phyloP scores from a whole-genome alignment of 176 grass and related monocot genomes.

The Pharus latifolius region DNA sequence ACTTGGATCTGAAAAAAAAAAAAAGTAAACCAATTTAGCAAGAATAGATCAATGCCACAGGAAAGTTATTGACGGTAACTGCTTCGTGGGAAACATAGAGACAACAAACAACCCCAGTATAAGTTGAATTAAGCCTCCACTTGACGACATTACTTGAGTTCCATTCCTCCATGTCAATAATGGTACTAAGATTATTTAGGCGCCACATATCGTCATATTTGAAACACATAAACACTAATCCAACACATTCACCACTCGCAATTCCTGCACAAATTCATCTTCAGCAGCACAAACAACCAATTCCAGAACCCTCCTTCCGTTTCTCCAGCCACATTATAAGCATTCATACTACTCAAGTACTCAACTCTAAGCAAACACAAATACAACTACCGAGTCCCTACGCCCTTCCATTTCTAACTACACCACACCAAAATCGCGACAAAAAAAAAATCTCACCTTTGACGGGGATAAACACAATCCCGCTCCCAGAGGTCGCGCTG shows the following conservation, averaged over 20 bases:
- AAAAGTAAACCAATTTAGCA: slow-evolving; percentile 9
- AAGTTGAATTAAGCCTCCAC: neutral
- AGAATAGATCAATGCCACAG: neutral
- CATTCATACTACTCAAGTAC: too few species aligned
- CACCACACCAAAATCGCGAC: neutral
- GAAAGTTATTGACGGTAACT: neutral
- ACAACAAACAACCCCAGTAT: neutral
- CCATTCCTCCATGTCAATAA: too few species aligned
- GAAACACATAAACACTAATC: too few species aligned
- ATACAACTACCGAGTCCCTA: neutral
- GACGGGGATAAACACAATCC: slow-evolving; percentile 54
- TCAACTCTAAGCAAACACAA: too few species aligned
- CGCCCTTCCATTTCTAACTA: neutral
- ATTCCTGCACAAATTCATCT: too few species aligned
- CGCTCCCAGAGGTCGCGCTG: slow-evolving; percentile 14
- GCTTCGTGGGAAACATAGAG: neutral
- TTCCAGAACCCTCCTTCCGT: too few species aligned
- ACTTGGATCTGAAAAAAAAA: slow-evolving; percentile 40
- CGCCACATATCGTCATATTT: too few species aligned
- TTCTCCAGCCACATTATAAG: too few species aligned
- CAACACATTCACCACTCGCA: too few species aligned
- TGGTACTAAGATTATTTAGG: too few species aligned
- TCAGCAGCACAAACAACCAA: too few species aligned
- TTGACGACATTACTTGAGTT: too few species aligned
- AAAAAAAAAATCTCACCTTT: slow-evolving; percentile 25